Base-by-base conservation (phyloP, 495 filamentous ascomycete species). In the Paragyromitra xinjiangensis region DNA sequence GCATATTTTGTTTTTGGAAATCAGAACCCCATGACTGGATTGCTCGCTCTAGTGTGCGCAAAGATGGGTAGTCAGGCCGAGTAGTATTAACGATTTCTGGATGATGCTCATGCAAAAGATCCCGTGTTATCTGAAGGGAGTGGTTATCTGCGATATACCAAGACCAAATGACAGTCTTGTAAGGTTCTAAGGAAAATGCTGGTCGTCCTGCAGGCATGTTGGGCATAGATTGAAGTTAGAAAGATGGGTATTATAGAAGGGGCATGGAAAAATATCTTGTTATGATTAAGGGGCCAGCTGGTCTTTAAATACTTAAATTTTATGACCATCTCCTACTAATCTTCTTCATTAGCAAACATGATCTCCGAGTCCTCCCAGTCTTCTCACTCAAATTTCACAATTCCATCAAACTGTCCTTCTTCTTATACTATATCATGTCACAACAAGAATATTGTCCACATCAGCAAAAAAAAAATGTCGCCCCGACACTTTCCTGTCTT, bases 371-470 rank as follows among this genome's bases (percentile, higher is more conserved):
- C 19, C 19, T 22, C 50, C 50, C 50, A 53, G 6, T 3, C 42
- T 11, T 45, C 9, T 12, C 42, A 11, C 42, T 45, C 42, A 45
- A 11, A 45, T 45, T 1, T 11, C 42, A 11, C 4, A 45, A 8
- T 12, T 45, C 22, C 22, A 3, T 34, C 7, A 58, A 7, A 53
- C 6, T 14, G 0, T 59, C 8, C 12, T 34, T 59, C 8, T 37
- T 34, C n/a, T 53, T 53, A 9, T 53, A 16, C 14, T 19, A 53
- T 59, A 59, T 12, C 2, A 59, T 59, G 55, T 59, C 9, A 3
- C 19, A 37, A 34, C 55, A 59, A 59, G 22, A 59, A 12, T 59
- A 59, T 24, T 59, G 26, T n/a, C 55, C 55, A n/a, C n/a, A n/a
- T n/a, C n/a, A n/a, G n/a, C n/a, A n/a, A n/a, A n/a, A n/a, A n/a